Evolutionary conservation across 2,329 filamentous ascomycete species (phyloP), one percentile per base, ranked within the genome.

Genomic region (Colletotrichum sp.): DNA sequence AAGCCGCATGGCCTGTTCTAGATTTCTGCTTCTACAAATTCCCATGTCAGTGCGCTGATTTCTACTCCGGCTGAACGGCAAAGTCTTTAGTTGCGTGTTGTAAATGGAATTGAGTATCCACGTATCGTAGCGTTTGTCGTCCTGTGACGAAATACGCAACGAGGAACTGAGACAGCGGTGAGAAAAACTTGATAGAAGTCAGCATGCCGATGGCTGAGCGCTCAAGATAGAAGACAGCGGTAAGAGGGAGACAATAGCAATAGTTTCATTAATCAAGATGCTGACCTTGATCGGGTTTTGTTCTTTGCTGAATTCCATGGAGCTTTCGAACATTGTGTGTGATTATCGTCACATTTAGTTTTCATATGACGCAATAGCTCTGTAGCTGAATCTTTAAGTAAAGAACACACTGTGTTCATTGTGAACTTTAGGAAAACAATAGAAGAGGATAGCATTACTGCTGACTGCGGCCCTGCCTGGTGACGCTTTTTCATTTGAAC

Each of bases 301-400:
- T 34, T 13, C 2, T 13, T 34, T 13, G 5, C 15, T 36, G 3
- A 36, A 16, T 8, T 9, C 2, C 15, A 39, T 18, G 16, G 16
- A 44, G 15, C 15, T 44, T 39, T 44, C 16, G 2, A 44, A 9
- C 7, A 44, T 2, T 1, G 1, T 18, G 15, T 18, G 36, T 0
- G 16, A 44, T 44, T 44, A 44, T 10, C 16, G 16, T 0, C 5
- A 1, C 36, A 5, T 10, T n/a, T 2, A 18, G 36, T 18, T 44
- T 10, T 44, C 0, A 44, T 10, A 44, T 10, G 8, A 16, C 8
- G 16, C 36, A 44, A 10, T 8, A 44, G 1, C 2, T 44, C 16
- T 3, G 16, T 0, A 44, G 8, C 36, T 18, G 8, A 10, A n/a
- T 15, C 3, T n/a, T 1, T 1, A 9, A 6, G 1, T 6, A 10